phyloP scores from a whole-genome alignment of 257 asterid genomes.

The Echites panduratus region DNA sequence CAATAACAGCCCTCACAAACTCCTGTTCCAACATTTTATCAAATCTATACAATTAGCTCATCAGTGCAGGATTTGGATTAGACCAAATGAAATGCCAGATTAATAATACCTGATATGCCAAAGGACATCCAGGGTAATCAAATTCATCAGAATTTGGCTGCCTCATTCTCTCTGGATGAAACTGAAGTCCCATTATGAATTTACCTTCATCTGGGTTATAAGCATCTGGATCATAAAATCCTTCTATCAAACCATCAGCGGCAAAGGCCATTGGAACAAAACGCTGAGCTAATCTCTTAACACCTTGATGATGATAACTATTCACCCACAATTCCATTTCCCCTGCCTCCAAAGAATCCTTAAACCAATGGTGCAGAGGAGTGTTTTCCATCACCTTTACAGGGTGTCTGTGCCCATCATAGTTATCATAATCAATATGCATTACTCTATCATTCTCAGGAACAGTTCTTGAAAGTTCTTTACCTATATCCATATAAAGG shows the following conservation, averaged over 20 bases:
- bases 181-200: constrained; percentile 87
- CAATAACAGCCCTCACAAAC: constrained; percentile 43
- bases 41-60: no score
- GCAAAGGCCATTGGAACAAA: constrained; percentile 85
- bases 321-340: constrained; percentile 55
- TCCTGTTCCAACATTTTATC: constrained; percentile 20
- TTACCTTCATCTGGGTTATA: constrained; percentile 76
- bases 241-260: constrained; percentile 77
- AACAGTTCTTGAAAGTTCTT: constrained; percentile 33
- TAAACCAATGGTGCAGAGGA: constrained; percentile 68
- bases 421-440: constrained; percentile 71
- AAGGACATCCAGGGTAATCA: constrained; percentile 70
- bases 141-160: constrained; percentile 48
- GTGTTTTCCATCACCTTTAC: constrained; percentile 48
- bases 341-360: constrained; percentile 40
- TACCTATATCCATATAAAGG: constrained; percentile 65
- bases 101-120: constrained; percentile 26
- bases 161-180: constrained; percentile 89
- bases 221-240: constrained; percentile 71
- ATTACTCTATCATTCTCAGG: constrained; percentile 24
- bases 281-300: constrained; percentile 66
- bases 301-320: constrained; percentile 92
- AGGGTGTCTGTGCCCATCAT: constrained; percentile 67
- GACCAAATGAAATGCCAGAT: no score
- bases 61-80: background rate